Base-by-base conservation (phyloP, 352 stramenopile genomes). In the Pilasporangium apinafurcum region DNA sequence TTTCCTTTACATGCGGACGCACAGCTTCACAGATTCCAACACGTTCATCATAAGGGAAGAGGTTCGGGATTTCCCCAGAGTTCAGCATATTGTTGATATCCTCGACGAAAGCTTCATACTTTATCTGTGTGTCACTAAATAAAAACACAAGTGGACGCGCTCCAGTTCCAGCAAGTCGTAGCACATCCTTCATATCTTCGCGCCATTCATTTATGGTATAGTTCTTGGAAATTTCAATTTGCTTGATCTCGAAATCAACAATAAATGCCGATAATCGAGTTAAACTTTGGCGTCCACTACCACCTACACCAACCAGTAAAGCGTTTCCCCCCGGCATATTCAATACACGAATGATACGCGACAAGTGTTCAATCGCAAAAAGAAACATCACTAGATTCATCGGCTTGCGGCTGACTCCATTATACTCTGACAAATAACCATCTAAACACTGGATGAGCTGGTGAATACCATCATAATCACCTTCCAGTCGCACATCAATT, bases 21-120 rank as follows among this genome's bases (percentile, higher is more conserved):
- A 96, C 79, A 9, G 67, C 73, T 57, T 97, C 90, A 45, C 86
- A 95, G 25, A 98, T 92, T 2, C 68, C 85, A 4, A 95, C 86
- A 6, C 74, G 70, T 44, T 97, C 92, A 56, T 98, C 93, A 46
- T 92, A 92, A 0, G 88, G 80, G 50, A 98, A 98, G 31, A 98
- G 57, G 52, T 98, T 97, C 1, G 93, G 93, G 21, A 98, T 96
- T 55, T 98, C 93, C 18, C 93, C 92, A 1, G 81, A 87, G 60
- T 97, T 98, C 18, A 98, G 65, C 75, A 98, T 97, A 63, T 97
- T 97, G 64, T 97, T 98, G 50, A 98, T 96, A 48, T 98, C 93
- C 50, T 98, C 91, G 22, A 97, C 85, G 49, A 98, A 97, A n/a
- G 77, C 78, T 34, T 98, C 92, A 58, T 95, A 94, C 57, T 97